These are phyloP conservation scores for Filobasidium wieringae DNA, from an alignment of 768 basidiomycete species.

Conservation along the genomic window DNA sequence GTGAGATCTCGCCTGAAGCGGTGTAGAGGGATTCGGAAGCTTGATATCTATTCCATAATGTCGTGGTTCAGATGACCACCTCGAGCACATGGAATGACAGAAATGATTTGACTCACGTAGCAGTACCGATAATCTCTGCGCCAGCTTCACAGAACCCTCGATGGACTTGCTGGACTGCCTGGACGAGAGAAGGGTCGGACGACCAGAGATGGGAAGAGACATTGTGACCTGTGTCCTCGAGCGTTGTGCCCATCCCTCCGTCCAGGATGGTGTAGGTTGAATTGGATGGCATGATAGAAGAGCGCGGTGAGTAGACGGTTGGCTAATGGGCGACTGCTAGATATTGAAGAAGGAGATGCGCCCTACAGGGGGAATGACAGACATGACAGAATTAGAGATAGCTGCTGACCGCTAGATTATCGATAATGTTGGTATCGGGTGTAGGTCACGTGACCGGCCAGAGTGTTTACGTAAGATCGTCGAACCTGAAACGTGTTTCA, in stretches of 20 bases:
- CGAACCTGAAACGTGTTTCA: too few relatives aligned
- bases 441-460: too few relatives aligned
- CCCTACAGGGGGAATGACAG: background rate
- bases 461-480: too few relatives aligned
- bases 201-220: slow-evolving; percentile 55
- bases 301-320: too few relatives aligned
- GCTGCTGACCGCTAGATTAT: too few relatives aligned
- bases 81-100: too few relatives aligned
- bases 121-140: slow-evolving; percentile 54
- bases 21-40: slow-evolving; percentile 39
- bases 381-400: too few relatives aligned
- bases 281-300: too few relatives aligned
- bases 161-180: slow-evolving; percentile 51
- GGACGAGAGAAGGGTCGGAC: slow-evolving; percentile 45
- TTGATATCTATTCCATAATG: slow-evolving; percentile 50
- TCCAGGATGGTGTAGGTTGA: slow-evolving; percentile 10
- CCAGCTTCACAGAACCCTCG: slow-evolving; percentile 55
- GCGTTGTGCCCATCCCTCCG: slow-evolving; percentile 29
- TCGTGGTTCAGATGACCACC: background rate
- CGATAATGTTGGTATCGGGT: too few relatives aligned
- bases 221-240: slow-evolving; percentile 23
- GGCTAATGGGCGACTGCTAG: too few relatives aligned
- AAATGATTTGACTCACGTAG: slow-evolving; percentile 50
- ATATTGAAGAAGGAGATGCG: too few relatives aligned
- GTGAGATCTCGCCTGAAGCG: slow-evolving; percentile 1